Percentiles rank a stretch among this genome's conserved stretches.
Conservation (phyloP, 139 green algal genomes). For the Picochlorum sp. region DNA sequence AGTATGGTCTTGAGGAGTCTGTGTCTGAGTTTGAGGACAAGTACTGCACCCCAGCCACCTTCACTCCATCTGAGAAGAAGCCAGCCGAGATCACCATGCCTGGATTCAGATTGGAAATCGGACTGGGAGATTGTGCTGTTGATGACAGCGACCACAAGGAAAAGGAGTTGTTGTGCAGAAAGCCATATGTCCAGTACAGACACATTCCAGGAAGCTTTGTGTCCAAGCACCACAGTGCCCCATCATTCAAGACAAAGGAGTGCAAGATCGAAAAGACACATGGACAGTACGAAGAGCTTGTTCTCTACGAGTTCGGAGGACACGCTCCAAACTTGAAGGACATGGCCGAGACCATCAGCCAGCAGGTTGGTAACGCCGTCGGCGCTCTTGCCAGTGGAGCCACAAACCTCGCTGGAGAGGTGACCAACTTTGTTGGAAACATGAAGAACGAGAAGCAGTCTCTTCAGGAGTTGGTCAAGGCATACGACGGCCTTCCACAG, state of each 20-base stretch:
- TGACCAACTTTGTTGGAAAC: background rate
- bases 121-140: constrained; percentile 18
- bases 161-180: constrained; percentile 19
- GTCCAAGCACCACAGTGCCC: constrained; percentile 14
- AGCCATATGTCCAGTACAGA: constrained; percentile 11
- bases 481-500: background rate
- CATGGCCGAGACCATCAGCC: constrained; percentile 9
- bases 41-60: constrained; percentile 9
- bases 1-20: background rate
- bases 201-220: constrained; percentile 6
- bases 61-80: constrained; percentile 6
- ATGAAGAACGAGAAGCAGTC: background rate
- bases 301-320: constrained; percentile 32
- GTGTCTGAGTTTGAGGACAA: background rate
- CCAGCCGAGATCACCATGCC: background rate
- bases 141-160: background rate
- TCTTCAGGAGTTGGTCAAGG: background rate
- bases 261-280: constrained; percentile 28
- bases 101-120: constrained; percentile 15
- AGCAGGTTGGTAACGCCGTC: background rate
- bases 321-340: constrained; percentile 1
- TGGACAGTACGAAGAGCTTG: constrained; percentile 15
- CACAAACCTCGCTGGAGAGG: background rate
- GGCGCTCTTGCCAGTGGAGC: background rate
- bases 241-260: constrained; percentile 15